Conservation (phyloP, 106 monocot species). For the Apostasia shenzhenica region DNA sequence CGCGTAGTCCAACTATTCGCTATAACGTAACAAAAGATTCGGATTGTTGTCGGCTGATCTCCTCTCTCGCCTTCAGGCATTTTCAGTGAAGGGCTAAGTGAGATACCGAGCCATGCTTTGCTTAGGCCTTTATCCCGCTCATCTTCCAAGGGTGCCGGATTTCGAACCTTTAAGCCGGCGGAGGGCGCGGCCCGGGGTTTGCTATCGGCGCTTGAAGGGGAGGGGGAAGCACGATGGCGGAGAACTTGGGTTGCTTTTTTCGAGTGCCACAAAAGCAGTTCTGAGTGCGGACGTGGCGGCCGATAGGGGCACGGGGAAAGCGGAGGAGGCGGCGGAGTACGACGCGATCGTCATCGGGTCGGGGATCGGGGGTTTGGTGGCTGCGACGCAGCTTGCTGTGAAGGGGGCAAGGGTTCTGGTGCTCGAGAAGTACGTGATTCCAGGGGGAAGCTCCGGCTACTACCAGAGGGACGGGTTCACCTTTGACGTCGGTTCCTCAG, state of each 20-base stretch:
- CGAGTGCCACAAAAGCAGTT: slow-evolving; percentile 11
- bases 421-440: slow-evolving; percentile 96
- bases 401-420: slow-evolving; percentile 95
- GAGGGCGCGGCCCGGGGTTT: not conserved
- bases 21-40: no score
- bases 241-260: not conserved
- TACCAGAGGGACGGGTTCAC: slow-evolving; percentile 84
- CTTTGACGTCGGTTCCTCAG: slow-evolving; percentile 96
- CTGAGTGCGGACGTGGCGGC: slow-evolving; percentile 14
- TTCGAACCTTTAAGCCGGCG: not conserved
- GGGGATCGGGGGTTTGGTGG: slow-evolving; percentile 92
- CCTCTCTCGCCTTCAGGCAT: no score
- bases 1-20: no score
- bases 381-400: slow-evolving; percentile 86
- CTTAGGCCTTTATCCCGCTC: not conserved
- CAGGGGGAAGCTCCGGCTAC: slow-evolving; percentile 91
- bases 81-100: no score
- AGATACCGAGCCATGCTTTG: not conserved
- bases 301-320: slow-evolving; percentile 8
- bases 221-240: no score
- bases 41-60: no score
- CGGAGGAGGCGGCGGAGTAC: slow-evolving; percentile 24
- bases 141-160: not conserved
- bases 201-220: not conserved
- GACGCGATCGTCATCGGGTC: slow-evolving; percentile 96